phyloP scores from a whole-genome alignment of 1,139 yeast species.

The Suhomyces bolitotheri region DNA sequence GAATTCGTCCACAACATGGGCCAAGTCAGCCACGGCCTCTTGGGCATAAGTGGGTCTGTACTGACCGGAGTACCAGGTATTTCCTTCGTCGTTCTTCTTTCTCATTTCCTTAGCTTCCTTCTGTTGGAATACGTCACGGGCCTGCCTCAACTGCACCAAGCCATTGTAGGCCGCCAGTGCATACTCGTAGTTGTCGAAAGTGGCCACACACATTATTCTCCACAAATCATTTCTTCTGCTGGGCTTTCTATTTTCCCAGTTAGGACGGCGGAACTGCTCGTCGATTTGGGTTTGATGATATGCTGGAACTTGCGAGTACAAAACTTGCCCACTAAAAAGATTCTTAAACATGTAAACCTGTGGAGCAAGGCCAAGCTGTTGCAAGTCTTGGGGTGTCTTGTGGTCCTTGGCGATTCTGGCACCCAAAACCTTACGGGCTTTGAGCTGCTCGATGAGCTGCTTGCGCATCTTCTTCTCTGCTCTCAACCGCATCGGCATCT shows the following conservation, averaged over 20 bases:
- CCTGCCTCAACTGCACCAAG: constrained; percentile 68
- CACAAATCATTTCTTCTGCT: constrained; percentile 80
- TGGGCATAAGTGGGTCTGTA: constrained; percentile 88
- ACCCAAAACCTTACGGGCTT: constrained; percentile 45
- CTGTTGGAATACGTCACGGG: constrained; percentile 62
- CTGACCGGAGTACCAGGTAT: constrained; percentile 83
- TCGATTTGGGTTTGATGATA: constrained; percentile 71
- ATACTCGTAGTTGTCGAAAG: constrained; percentile 59
- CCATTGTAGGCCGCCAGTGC: constrained; percentile 78
- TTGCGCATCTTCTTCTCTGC: constrained; percentile 53
- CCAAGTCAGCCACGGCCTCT: constrained; percentile 87
- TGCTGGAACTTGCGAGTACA: constrained; percentile 82
- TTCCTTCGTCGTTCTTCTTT: constrained; percentile 72
- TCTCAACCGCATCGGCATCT: constrained; percentile 47
- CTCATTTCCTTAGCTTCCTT: constrained; percentile 69
- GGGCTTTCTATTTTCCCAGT: constrained; percentile 88
- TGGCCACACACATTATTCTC: constrained; percentile 88
- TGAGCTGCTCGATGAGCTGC: constrained; percentile 49
- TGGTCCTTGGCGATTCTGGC: constrained; percentile 47
- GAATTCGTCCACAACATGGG: constrained; percentile 67
- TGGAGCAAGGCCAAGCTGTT: constrained; percentile 61
- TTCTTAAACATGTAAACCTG: constrained; percentile 82
- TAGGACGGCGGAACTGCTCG: constrained; percentile 71
- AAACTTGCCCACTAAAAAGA: constrained; percentile 84
- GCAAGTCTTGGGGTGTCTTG: constrained; percentile 36